These are phyloP conservation scores for Neoarthrinium moseri DNA, from an alignment of 2,329 filamentous ascomycete species.

Conservation along the genomic window DNA sequence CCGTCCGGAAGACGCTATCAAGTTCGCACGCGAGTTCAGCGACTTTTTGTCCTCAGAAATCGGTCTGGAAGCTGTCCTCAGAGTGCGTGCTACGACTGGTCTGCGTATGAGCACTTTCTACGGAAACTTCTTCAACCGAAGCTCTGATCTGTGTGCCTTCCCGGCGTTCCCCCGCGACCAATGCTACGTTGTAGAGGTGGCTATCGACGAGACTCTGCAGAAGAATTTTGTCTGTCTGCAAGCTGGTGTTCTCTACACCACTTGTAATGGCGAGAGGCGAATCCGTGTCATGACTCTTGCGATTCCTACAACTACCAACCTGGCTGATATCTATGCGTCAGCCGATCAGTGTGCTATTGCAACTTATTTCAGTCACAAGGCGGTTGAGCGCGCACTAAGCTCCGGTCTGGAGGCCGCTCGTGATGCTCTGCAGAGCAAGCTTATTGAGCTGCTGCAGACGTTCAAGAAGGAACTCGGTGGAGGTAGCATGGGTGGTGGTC, in stretches of 20 bases:
- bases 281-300: slow-evolving; percentile 93
- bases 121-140: slow-evolving; percentile 99
- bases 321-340: slow-evolving; percentile 90
- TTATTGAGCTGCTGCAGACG: slow-evolving; percentile 88
- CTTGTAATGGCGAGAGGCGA: slow-evolving; percentile 92
- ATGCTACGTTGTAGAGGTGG: slow-evolving; percentile 95
- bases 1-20: slow-evolving; percentile 91
- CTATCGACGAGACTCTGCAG: slow-evolving; percentile 90
- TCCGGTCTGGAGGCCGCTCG: slow-evolving; percentile 86
- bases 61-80: slow-evolving; percentile 90
- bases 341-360: slow-evolving; percentile 93
- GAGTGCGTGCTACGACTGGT: slow-evolving; percentile 91
- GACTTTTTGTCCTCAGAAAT: slow-evolving; percentile 97
- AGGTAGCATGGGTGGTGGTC: slow-evolving; percentile 84
- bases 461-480: slow-evolving; percentile 97
- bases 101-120: slow-evolving; percentile 98
- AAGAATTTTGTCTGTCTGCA: slow-evolving; percentile 93
- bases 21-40: slow-evolving; percentile 95
- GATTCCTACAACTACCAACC: slow-evolving; percentile 85
- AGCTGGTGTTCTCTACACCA: slow-evolving; percentile 93
- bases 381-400: slow-evolving; percentile 84
- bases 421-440: slow-evolving; percentile 86
- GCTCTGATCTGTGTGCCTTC: slow-evolving; percentile 69
- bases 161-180: slow-evolving; percentile 97
- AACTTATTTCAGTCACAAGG: slow-evolving; percentile 95